These are phyloP conservation scores for Backusella sp. DNA, from an alignment of 192 early-diverging fungal species.

Conservation along the genomic window DNA sequence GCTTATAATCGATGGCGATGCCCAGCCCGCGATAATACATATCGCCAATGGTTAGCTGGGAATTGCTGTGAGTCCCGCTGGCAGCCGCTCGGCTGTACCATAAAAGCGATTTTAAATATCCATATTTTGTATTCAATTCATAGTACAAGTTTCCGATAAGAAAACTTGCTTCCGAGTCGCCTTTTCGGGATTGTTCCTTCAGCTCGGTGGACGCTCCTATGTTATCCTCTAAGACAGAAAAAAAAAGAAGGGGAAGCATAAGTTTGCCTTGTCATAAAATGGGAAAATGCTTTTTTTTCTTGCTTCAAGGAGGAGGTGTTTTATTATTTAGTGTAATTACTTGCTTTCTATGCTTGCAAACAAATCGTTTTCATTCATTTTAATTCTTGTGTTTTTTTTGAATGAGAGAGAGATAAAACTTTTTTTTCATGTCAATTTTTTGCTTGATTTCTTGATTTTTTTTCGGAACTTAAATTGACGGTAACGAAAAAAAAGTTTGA, in stretches of 20 bases:
- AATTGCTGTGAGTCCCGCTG: background rate
- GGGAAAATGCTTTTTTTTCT: background rate
- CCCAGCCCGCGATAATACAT: background rate
- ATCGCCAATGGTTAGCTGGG: background rate
- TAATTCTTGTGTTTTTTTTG: background rate
- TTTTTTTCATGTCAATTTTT: too few relatives aligned
- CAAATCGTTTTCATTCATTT: background rate
- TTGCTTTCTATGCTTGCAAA: background rate
- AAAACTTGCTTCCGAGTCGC: background rate
- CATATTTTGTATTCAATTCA: background rate
- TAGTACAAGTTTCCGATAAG: background rate
- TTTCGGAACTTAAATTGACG: too few relatives aligned
- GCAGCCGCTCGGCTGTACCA: background rate
- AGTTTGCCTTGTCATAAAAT: too few relatives aligned
- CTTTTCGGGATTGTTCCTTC: background rate
- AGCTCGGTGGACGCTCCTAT: background rate
- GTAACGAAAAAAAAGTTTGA: too few relatives aligned
- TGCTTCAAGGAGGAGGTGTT: background rate
- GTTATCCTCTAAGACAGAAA: background rate
- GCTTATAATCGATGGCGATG: background rate
- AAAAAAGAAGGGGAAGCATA: background rate
- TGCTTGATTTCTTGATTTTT: too few relatives aligned
- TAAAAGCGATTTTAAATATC: background rate
- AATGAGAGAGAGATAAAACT: too few relatives aligned
- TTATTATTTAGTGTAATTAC: background rate